These are phyloP conservation scores for Pseudozyma flocculosa DNA, from an alignment of 1,284 basidiomycete species.

Conservation along the genomic window DNA sequence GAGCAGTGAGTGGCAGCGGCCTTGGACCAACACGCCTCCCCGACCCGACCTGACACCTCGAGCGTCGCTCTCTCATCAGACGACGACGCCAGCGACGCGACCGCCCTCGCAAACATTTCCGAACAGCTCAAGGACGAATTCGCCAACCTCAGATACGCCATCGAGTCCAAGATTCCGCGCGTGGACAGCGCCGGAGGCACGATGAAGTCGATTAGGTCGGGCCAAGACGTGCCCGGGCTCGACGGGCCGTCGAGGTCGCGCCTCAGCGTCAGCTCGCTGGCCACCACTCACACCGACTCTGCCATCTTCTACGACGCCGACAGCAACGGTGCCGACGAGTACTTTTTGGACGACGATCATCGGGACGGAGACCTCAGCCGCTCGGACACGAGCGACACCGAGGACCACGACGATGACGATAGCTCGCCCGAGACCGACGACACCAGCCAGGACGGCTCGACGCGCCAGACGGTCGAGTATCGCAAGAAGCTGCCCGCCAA, in stretches of 20 bases:
- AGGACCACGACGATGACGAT: conserved; percentile 57
- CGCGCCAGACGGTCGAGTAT: conserved; percentile 27
- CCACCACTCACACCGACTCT: conserved; percentile 41
- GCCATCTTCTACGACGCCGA: conserved; percentile 54
- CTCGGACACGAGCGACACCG: conserved; percentile 39
- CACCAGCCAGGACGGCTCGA: conserved; percentile 4
- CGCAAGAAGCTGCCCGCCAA: conserved; percentile 65
- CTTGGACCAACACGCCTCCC: no score
- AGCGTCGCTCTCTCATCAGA: no score
- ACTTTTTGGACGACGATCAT: conserved; percentile 33
- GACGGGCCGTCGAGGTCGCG: conserved; percentile 15
- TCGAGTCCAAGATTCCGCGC: conserved; percentile 40
- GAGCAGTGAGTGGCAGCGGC: background rate
- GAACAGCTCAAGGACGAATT: conserved; percentile 43
- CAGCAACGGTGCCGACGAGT: conserved; percentile 36
- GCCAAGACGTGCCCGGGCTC: conserved; percentile 3
- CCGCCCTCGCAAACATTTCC: conserved; percentile 25
- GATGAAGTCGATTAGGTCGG: conserved; percentile 34
- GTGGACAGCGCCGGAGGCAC: conserved; percentile 23
- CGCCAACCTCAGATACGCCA: conserved; percentile 34
- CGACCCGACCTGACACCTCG: no score
- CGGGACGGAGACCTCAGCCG: conserved; percentile 37
- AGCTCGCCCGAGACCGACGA: conserved; percentile 18
- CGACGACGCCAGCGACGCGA: conserved; percentile 14
- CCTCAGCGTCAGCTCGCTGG: conserved; percentile 32